A percentile compares a stretch with the other conserved stretches of the same genome.
phyloP scores from a whole-genome alignment of 306 rosid genomes.

The Pyrus communis region DNA sequence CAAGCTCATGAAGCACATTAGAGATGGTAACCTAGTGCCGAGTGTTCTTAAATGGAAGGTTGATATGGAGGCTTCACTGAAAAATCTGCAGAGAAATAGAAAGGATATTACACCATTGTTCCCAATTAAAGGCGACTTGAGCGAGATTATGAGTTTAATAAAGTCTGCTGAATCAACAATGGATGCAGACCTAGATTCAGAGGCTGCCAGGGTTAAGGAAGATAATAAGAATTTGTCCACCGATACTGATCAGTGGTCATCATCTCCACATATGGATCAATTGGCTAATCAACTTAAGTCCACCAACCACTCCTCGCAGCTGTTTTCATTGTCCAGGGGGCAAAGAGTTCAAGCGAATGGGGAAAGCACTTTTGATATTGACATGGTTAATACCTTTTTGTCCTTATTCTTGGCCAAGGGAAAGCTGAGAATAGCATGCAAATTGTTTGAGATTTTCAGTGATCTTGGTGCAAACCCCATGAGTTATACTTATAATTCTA shows the following conservation, averaged over 20 bases:
- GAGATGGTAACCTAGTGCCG: slow-evolving; percentile 50
- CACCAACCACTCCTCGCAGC: slow-evolving; percentile 20
- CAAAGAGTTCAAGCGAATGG: slow-evolving; percentile 60
- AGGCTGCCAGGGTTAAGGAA: slow-evolving; percentile 16
- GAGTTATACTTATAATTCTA: not conserved
- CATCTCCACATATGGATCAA: slow-evolving; percentile 74
- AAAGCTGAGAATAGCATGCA: too few species aligned
- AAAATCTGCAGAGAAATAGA: slow-evolving; percentile 40
- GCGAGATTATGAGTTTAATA: slow-evolving; percentile 38
- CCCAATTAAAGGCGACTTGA: slow-evolving; percentile 48
- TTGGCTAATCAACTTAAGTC: slow-evolving; percentile 48
- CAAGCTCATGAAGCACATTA: slow-evolving; percentile 74
- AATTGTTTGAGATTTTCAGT: too few species aligned
- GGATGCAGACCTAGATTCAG: slow-evolving; percentile 4
- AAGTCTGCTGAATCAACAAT: slow-evolving; percentile 16
- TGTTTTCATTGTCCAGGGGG: slow-evolving; percentile 42
- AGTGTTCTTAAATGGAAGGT: slow-evolving; percentile 59
- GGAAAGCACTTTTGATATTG: slow-evolving; percentile 10
- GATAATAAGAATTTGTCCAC: slow-evolving; percentile 9
- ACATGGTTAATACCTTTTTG: too few species aligned
- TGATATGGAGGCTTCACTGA: slow-evolving; percentile 71
- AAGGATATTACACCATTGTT: slow-evolving; percentile 61
- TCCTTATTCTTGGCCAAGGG: too few species aligned
- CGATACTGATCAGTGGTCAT: slow-evolving; percentile 57
- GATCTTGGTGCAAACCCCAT: too few species aligned